Base-by-base conservation (phyloP, 495 filamentous ascomycete genomes). In the Penicillium lividum region DNA sequence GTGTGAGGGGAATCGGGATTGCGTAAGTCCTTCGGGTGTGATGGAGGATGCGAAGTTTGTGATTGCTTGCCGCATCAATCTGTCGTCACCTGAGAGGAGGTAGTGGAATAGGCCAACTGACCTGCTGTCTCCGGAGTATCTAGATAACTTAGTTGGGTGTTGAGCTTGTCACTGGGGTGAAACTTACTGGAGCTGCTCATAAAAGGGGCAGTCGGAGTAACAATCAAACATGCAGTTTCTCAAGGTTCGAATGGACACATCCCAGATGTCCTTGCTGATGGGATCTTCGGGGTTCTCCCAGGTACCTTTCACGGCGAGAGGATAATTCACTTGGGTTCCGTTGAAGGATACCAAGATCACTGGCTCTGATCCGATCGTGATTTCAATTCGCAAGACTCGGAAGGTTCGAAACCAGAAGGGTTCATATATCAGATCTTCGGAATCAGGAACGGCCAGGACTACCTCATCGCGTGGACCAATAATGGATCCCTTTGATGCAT, bases 371-470 rank as follows among this genome's bases (percentile, higher is more conserved):
- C 59, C 62, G 2, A 67, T 61, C 1, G 55, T 62, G 45, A 76
- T 64, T 33, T 74, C 66, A 13, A 74, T 40, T 30, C 63, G 51
- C 9, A 76, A 2, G 5, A 72, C 51, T 7, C 73, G 70, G 47
- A 76, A 76, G 1, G 73, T 76, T 15, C 73, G 68, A 49, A 76
- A 76, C 72, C 72, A 74, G 50, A 76, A 76, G 18, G 73, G 73
- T 36, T 73, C 71, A 49, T 75, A 75, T 7, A 51, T 25, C 8
- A 54, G 29, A 31, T 2, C 46, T 27, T 68, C 16, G 1, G 18
- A 4, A 3, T 47, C 36, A 0, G 56, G 38, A 8, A 69, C 28
- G 27, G 67, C 58, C 4, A 74, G 50, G 0, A 28, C 52, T 1
- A 68, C 61, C 8, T 72, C 70, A 31, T 75, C 73, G 44, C 63